Conservation (phyloP, 108 stramenopile genomes). For the Mediolabrus comicus region DNA sequence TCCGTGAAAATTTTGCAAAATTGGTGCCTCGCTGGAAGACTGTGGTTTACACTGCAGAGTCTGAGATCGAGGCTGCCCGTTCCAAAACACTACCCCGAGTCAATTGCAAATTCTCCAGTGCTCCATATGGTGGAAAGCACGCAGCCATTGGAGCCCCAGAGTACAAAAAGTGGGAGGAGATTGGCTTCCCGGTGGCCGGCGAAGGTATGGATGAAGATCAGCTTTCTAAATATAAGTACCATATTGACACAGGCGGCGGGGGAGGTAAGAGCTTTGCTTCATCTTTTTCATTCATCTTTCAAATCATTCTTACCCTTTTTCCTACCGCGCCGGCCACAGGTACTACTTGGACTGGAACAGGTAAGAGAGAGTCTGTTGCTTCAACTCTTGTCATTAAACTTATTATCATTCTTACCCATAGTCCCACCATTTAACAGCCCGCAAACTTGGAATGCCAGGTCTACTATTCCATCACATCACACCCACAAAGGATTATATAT, state of each 20-base stretch:
- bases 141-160: not conserved
- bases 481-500: slow-evolving; percentile 14
- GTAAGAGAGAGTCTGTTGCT: too few species aligned
- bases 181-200: slow-evolving; percentile 3
- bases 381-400: too few species aligned
- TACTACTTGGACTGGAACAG: slow-evolving; percentile 2
- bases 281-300: too few species aligned
- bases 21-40: not conserved
- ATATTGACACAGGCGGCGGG: slow-evolving; percentile 32
- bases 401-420: too few species aligned
- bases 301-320: too few species aligned
- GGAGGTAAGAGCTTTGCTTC: too few species aligned
- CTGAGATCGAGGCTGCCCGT: not conserved
- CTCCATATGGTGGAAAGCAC: not conserved
- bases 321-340: too few species aligned
- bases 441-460: slow-evolving; percentile 19
- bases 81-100: not conserved
- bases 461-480: slow-evolving; percentile 20
- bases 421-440: too few species aligned
- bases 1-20: not conserved
- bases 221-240: slow-evolving; percentile 21
- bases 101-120: not conserved
- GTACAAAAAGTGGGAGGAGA: slow-evolving; percentile 1
- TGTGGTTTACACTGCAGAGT: not conserved
- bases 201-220: not conserved